Evolutionary conservation across 305 asterid genomes (phyloP), one percentile per base, ranked within the genome.

Genomic region (Salvia sclarea): DNA sequence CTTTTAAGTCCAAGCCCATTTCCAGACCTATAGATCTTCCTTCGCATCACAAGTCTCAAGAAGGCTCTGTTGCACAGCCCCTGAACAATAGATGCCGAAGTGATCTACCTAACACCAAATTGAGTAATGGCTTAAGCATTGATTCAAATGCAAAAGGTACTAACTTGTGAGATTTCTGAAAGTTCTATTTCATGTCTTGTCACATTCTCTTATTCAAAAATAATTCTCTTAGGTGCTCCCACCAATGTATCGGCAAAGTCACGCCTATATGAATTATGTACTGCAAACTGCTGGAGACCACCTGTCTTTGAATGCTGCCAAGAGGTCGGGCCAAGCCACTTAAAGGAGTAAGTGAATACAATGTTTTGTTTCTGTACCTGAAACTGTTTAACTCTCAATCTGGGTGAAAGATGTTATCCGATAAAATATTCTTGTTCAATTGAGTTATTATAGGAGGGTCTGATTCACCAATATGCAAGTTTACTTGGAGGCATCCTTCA

Each of bases 221-320:
- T 35, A 59, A 70, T 73, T 58, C 14, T 69, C 49, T 66, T 68
- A 94, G 96, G 89, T 66, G 75, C 75, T 49, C 64, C 75, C 14
- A 63, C 68, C 52, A 64, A 40, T 77, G 77, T 72, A 56, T 70
- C 89, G n/a, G 90, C 95, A 47, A 95, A 81, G 82, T 88, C 96
- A 21, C 82, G 78, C 48, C 74, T 95, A 63, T 68, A 80, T 59
- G 97, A 95, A 76, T 40, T 84, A 52, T 95, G 99, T 57, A 82
- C 90, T 57, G 86, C 86, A 57, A 89, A 91, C 85, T 85, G 87
- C 81, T 94, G 99, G 99, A 87, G 78, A 73, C 94, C 87, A 9
- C 99, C 99, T 16, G 37, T 56, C 49, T 95, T 87, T 70, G 95
- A 89, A 66, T 95, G 96, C 69, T 85, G 74, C 68, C 50, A 75